Conservation (phyloP, 768 basidiomycete genomes). For the Naganishia vishniacii region DNA sequence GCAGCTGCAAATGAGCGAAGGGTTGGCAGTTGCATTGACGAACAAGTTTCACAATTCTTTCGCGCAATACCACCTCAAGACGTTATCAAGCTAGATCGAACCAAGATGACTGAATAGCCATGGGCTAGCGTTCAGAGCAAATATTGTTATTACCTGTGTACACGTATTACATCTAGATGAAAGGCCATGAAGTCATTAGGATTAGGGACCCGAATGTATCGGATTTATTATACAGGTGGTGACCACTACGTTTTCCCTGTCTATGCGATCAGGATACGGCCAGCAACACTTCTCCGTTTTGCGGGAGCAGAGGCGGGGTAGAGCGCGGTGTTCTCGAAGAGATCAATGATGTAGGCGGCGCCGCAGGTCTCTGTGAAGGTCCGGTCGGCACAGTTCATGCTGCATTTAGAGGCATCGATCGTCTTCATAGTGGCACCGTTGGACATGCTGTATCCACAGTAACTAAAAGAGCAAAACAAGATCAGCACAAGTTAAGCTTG, state of each 20-base stretch:
- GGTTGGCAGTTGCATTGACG: too few relatives aligned
- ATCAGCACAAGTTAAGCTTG: not conserved
- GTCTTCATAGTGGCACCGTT: constrained; percentile 46
- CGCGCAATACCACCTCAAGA: too few relatives aligned
- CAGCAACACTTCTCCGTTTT: constrained; percentile 5
- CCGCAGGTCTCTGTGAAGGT: constrained; percentile 40
- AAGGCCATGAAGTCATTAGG: not conserved
- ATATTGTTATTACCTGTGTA: too few relatives aligned
- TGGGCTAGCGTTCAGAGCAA: too few relatives aligned
- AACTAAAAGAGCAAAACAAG: constrained; percentile 30
- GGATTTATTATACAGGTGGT: too few relatives aligned
- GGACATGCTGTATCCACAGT: constrained; percentile 43
- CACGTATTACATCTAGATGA: not conserved
- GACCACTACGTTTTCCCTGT: too few relatives aligned
- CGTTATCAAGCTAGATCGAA: too few relatives aligned
- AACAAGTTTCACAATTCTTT: too few relatives aligned
- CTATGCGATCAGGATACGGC: constrained; percentile 11
- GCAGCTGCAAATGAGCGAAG: too few relatives aligned
- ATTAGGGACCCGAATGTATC: not conserved
- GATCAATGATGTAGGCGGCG: constrained; percentile 32
- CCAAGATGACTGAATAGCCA: too few relatives aligned
- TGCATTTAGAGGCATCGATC: constrained; percentile 37
- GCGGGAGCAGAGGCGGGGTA: not conserved
- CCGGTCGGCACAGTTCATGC: constrained; percentile 35
- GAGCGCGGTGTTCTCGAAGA: constrained; percentile 30